Conservation (phyloP, 768 basidiomycete genomes). For the Thelephora aurantiotincta region DNA sequence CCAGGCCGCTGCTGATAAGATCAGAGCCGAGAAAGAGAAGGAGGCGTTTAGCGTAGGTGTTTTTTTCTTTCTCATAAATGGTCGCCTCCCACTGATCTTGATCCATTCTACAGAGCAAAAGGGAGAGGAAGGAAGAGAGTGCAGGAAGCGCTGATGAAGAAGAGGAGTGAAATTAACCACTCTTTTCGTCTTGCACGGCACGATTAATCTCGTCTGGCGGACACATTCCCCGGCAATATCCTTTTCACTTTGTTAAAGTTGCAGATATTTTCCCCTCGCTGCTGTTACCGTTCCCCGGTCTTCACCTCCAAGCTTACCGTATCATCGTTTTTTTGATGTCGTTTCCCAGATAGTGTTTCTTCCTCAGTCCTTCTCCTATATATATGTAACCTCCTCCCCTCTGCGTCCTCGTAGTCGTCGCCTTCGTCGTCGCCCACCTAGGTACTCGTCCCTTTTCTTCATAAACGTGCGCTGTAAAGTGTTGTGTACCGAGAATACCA, state of each 20-base stretch:
- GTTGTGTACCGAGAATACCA: too few relatives aligned
- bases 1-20: conserved; percentile 78
- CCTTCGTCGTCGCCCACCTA: too few relatives aligned
- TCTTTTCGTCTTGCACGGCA: not conserved
- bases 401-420: too few relatives aligned
- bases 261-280: not conserved
- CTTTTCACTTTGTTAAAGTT: not conserved
- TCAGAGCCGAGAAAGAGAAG: conserved; percentile 76
- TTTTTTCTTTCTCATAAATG: not conserved
- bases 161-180: conserved; percentile 16
- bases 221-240: not conserved
- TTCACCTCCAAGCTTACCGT: not conserved
- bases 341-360: not conserved
- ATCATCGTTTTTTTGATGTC: not conserved
- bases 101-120: conserved; percentile 19
- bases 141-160: conserved; percentile 30
- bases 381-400: too few relatives aligned
- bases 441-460: too few relatives aligned
- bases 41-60: conserved; percentile 26
- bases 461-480: too few relatives aligned
- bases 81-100: not conserved
- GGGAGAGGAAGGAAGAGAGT: conserved; percentile 18
- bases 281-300: not conserved
- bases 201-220: too few relatives aligned
- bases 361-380: not conserved